Evolutionary conservation across 2,329 filamentous ascomycete genomes (phyloP).

Genomic region (Podosphaera leucotricha): DNA sequence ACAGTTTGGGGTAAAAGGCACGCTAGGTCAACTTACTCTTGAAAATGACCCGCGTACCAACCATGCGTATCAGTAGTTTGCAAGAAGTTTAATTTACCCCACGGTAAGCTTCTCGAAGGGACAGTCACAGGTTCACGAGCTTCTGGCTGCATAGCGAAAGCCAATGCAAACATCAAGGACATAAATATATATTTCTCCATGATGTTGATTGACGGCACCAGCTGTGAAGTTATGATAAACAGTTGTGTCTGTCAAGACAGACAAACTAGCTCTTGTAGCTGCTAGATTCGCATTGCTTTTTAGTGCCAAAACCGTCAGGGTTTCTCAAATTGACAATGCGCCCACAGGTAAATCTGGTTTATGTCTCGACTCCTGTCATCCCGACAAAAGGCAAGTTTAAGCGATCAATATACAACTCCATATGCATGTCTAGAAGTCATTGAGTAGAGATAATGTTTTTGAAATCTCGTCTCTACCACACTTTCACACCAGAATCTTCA

Average conservation of each 20-base stretch:
- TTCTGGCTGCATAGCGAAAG: conserved; percentile 43
- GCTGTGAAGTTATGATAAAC: background rate
- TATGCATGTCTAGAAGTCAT: no score
- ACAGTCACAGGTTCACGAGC: conserved; percentile 56
- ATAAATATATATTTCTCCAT: conserved; percentile 4
- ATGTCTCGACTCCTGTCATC: no score
- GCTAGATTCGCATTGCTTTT: background rate
- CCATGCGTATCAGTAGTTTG: conserved; percentile 93
- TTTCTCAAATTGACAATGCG: background rate
- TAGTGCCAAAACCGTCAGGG: background rate
- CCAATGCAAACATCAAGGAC: conserved; percentile 7
- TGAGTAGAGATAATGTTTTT: no score
- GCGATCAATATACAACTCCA: no score
- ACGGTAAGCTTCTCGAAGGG: conserved; percentile 62
- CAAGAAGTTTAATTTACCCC: conserved; percentile 93
- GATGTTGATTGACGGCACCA: background rate
- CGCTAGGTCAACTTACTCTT: conserved; percentile 36
- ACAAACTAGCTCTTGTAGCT: background rate
- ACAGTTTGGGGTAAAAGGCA: background rate
- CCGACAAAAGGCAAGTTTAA: no score
- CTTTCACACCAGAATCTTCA: no score
- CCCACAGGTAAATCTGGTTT: no score
- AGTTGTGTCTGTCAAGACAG: background rate
- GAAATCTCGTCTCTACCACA: no score
- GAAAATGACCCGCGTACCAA: conserved; percentile 81